Percentiles rank a stretch among this genome's conserved stretches.
phyloP scores from a whole-genome alignment of 345 rosid genomes.

The Jatropha curcas region DNA sequence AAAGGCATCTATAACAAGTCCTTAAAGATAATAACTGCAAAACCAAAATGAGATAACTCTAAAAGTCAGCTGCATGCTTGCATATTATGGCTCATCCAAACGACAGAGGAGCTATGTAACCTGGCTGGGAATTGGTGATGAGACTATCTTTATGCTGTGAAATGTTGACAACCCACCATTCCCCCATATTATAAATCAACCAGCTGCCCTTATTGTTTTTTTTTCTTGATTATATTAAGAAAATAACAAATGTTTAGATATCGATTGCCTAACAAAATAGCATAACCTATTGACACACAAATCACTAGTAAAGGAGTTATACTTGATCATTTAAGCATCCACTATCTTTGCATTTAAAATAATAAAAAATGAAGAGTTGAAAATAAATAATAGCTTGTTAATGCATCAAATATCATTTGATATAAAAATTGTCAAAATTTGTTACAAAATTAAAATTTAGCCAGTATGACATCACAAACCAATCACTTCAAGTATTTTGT shows the following conservation, averaged over 20 bases:
- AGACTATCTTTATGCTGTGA: too few species aligned
- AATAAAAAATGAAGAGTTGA: background rate
- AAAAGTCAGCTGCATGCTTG: background rate
- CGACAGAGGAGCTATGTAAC: too few species aligned
- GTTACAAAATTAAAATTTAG: background rate
- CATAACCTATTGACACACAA: background rate
- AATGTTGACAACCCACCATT: background rate
- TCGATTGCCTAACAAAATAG: background rate
- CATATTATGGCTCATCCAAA: too few species aligned
- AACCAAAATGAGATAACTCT: background rate
- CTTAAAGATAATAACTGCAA: background rate
- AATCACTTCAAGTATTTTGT: background rate
- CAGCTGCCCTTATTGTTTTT: background rate
- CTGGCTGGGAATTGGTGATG: too few species aligned
- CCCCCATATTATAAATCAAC: background rate
- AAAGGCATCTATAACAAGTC: background rate
- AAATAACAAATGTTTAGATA: background rate
- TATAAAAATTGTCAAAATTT: too few species aligned
- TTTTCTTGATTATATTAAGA: background rate
- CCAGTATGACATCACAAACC: background rate
- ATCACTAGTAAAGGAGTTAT: background rate
- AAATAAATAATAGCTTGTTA: background rate
- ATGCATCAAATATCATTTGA: background rate
- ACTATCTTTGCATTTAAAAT: background rate
- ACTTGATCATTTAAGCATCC: background rate